Conservation (phyloP, 1,284 basidiomycete species). For the Xerocomus minutiporus region DNA sequence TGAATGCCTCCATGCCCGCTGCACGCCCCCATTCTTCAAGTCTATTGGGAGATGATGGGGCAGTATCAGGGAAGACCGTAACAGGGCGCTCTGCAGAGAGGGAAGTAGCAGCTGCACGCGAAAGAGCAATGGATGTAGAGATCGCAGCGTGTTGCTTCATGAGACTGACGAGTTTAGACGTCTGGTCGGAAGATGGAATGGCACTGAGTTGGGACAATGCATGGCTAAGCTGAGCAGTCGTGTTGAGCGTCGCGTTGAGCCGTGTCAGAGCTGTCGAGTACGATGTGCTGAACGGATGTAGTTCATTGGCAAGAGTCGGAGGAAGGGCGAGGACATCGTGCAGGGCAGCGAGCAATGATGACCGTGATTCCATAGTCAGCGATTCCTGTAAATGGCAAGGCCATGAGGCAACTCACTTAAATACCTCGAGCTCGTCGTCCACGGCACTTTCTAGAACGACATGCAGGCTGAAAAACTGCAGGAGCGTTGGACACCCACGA, state of each 20-base stretch:
- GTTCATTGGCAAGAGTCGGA: slow-evolving; percentile 18
- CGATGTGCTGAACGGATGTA: slow-evolving; percentile 46
- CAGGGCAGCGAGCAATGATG: slow-evolving; percentile 26
- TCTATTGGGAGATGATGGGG: slow-evolving; percentile 35
- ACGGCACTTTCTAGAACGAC: not conserved
- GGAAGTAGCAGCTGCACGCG: slow-evolving; percentile 20
- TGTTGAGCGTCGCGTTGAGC: slow-evolving; percentile 48
- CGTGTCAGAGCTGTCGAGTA: slow-evolving; percentile 40
- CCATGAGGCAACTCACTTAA: not conserved
- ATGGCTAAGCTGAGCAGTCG: slow-evolving; percentile 48
- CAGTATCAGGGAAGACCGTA: slow-evolving; percentile 28
- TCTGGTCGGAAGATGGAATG: slow-evolving; percentile 45
- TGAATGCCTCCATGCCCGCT: slow-evolving; percentile 70
- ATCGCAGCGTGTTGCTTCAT: slow-evolving; percentile 59
- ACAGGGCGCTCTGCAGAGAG: slow-evolving; percentile 20
- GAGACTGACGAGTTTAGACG: slow-evolving; percentile 59
- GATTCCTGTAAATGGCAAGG: not conserved
- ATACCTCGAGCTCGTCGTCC: not conserved
- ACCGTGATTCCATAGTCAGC: not conserved
- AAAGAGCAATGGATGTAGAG: slow-evolving; percentile 27
- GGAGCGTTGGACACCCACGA: slow-evolving; percentile 18
- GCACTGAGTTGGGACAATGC: slow-evolving; percentile 50
- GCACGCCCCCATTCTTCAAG: slow-evolving; percentile 56
- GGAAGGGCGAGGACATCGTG: slow-evolving; percentile 25
- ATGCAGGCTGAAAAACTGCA: slow-evolving; percentile 3